Evolutionary conservation across 2,329 filamentous ascomycete genomes (phyloP), one percentile per base, ranked within the genome.

Genomic region (Alternaria longipes): DNA sequence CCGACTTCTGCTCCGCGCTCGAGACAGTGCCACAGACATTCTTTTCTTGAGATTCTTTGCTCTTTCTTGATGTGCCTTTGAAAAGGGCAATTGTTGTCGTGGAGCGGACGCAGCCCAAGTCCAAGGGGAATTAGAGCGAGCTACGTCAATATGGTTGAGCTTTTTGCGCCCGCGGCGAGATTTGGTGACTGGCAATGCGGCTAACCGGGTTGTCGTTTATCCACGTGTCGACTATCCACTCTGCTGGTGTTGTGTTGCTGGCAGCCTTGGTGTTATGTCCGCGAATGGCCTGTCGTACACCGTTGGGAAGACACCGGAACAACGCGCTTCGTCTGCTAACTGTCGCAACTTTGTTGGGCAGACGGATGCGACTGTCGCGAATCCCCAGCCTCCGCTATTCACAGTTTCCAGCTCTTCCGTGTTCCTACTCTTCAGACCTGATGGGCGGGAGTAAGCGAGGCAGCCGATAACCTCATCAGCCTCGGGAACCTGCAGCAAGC

Each of bases 1-100:
- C 41, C 72, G 64, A 52, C 74, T 76, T 55, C 62, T 66, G 57
- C 74, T 77, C 54, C 72, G 60, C 41, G 72, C 70, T 54, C 69
- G 64, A 18, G 73, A 74, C 11, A 65, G 64, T 59, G 72, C 71
- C n/a, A 69, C 60, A 24, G 72, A 74, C 71, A 73, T 74, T 9
- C 62, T 65, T 56, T 36, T 63, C 59, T 32, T 54, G 59, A 42
- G 46, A 26, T 53, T 59, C 59, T 53, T 63, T 66, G 55, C 56
- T 65, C 36, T 55, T 58, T 47, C 58, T 66, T 50, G 65, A 49
- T 52, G 63, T 56, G 47, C 59, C 59, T 56, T 61, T 62, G 38
- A 72, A 70, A 58, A 70, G 67, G 44, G 62, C 54, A 54, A 59
- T 62, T 8, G 70, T 65, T 58, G 62, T 52, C 56, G 69, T 62